Conservation (phyloP, 2,329 filamentous ascomycete species). For the Laburnicola sp. region DNA sequence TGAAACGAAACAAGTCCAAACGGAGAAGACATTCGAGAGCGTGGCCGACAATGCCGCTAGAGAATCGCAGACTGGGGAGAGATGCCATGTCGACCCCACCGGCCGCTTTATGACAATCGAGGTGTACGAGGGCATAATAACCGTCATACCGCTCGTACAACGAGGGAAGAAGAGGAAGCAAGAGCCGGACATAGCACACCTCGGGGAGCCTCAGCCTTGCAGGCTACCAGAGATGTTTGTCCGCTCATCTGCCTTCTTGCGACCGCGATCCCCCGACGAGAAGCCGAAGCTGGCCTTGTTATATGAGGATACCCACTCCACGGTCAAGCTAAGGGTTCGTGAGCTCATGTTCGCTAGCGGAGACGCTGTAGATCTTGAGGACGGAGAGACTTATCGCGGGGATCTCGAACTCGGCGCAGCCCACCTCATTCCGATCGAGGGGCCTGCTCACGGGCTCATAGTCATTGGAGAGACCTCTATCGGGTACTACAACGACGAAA, state of each 20-base stretch:
- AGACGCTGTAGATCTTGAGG: constrained; percentile 58
- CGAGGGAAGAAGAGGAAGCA: constrained; percentile 55
- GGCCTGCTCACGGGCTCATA: constrained; percentile 56
- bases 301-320: constrained; percentile 64
- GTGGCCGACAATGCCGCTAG: constrained; percentile 64
- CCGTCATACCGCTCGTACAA: constrained; percentile 63
- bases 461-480: constrained; percentile 67
- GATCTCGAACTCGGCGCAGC: constrained; percentile 63
- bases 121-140: constrained; percentile 69
- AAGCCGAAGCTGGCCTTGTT: constrained; percentile 66
- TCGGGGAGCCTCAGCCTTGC: constrained; percentile 64
- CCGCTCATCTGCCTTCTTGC: constrained; percentile 66
- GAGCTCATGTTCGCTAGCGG: constrained; percentile 57
- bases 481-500: constrained; percentile 81
- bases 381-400: constrained; percentile 54
- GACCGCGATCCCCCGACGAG: constrained; percentile 54
- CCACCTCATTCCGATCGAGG: constrained; percentile 63
- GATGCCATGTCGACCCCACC: constrained; percentile 81
- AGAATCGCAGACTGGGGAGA: constrained; percentile 79
- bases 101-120: constrained; percentile 69
- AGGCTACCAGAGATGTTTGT: constrained; percentile 69
- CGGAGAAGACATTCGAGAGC: constrained; percentile 62
- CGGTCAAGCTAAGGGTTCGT: constrained; percentile 57
- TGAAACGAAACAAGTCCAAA: constrained; percentile 56
- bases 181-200: constrained; percentile 56